phyloP scores from a whole-genome alignment of 345 rosid genomes.

The Stellera chamaejasme region DNA sequence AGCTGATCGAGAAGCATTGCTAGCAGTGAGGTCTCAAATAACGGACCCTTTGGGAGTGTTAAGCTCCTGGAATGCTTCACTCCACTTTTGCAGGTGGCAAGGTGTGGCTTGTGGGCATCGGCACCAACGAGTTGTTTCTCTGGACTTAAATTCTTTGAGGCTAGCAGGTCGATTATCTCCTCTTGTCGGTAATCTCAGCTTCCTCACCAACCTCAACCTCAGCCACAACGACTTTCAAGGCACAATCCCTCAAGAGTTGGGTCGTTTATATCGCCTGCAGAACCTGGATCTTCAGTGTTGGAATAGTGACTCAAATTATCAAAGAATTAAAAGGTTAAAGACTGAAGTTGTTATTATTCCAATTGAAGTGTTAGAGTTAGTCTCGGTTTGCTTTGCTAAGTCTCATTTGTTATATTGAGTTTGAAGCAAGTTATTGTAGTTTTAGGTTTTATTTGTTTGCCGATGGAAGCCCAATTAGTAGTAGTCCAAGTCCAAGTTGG shows the following conservation, averaged over 20 bases:
- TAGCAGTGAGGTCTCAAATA: constrained; percentile 2
- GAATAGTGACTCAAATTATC: no score
- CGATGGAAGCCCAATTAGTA: no score
- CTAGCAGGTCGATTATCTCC: constrained; percentile 16
- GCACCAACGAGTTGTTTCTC: constrained; percentile 15
- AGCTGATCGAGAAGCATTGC: constrained; percentile 5
- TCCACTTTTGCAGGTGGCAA: constrained; percentile 17
- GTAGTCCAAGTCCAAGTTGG: no score
- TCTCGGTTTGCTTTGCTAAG: no score
- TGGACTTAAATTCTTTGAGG: constrained; percentile 10
- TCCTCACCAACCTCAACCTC: constrained; percentile 14
- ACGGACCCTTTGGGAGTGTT: constrained; percentile 3
- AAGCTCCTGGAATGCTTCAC: constrained; percentile 22
- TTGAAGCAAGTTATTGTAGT: no score
- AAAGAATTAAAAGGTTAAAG: no score
- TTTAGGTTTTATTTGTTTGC: no score
- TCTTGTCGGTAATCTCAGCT: constrained; percentile 10
- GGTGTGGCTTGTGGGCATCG: constrained; percentile 19
- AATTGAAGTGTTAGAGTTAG: no score
- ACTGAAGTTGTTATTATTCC: no score
- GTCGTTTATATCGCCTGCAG: neutral
- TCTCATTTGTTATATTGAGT: no score
- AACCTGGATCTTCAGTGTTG: neutral
- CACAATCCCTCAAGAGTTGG: constrained; percentile 13
- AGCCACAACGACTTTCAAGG: constrained; percentile 2